Base-by-base conservation (phyloP, 2,329 filamentous ascomycete genomes). In the Cladosporium colombiae region DNA sequence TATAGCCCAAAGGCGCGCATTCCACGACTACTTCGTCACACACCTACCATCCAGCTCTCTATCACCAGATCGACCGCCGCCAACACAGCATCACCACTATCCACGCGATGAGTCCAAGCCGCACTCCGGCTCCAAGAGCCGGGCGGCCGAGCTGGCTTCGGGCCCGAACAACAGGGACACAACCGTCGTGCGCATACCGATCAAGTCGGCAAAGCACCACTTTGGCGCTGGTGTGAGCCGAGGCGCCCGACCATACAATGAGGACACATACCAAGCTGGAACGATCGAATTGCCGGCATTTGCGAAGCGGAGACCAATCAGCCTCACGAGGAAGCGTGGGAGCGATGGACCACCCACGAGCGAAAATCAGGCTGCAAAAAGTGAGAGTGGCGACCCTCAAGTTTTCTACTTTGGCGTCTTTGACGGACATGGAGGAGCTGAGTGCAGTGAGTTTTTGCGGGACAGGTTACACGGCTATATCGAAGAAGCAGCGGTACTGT, bases 401-500 rank as follows among this genome's bases (percentile, higher is more conserved):
- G 89, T 98, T 37, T 99, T 99, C 78, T 99, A 98, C 78, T 99
- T 97, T 83, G 93, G 87, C 1, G 89, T 98, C 1, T 99, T 98
- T 74, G 95, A 99, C 78, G 95, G 95, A 2, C 95, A 99, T 80
- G 95, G 95, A 11, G 95, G 95, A 23, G 86, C 83, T 23, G 91
- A 97, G 76, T 98, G 95, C 78, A 93, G 92, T 67, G 88, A 90
- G 21, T 98, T 97, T 72, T 79, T 98, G 70, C 85, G 89, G 66
- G 91, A 97, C 67, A 87, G 91, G 74, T 81, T 99, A 67, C 95
- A 97, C 76, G 86, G 87, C 11, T 98, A 97, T 76, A 88, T 99
- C 40, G 94, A 99, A 78, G 85, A 92, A 70, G 87, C 92, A 0
- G 91, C 92, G 0, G 82, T 83, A 65, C 83, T 88, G 21, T 96